These are phyloP conservation scores for Colletotrichum godetiae DNA, from an alignment of 2,329 filamentous ascomycete species.

Conservation along the genomic window DNA sequence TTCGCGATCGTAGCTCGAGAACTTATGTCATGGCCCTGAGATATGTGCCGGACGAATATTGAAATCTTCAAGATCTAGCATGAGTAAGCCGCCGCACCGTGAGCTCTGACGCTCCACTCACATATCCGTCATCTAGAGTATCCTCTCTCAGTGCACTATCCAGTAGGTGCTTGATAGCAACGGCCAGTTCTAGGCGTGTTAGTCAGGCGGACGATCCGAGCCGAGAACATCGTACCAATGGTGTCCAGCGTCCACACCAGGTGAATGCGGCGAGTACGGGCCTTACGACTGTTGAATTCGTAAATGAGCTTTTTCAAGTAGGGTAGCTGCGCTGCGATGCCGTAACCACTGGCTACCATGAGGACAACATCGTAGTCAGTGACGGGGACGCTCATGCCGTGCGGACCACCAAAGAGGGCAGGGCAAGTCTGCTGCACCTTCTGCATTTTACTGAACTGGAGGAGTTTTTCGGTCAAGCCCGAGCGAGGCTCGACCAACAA, in stretches of 20 bases:
- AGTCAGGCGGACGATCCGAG: neutral
- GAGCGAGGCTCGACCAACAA: neutral
- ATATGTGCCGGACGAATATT: neutral
- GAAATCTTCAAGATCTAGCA: slow-evolving; percentile 4
- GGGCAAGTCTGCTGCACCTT: slow-evolving; percentile 10
- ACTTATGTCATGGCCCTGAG: slow-evolving; percentile 7
- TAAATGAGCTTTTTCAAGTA: slow-evolving; percentile 50
- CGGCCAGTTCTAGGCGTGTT: slow-evolving; percentile 18
- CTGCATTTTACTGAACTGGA: slow-evolving; percentile 1
- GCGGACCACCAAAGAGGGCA: slow-evolving; percentile 46
- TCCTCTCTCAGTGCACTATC: slow-evolving; percentile 23
- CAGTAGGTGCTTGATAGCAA: slow-evolving; percentile 13
- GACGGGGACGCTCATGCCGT: slow-evolving; percentile 43
- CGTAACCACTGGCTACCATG: slow-evolving; percentile 48
- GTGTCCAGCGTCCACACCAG: slow-evolving; percentile 36
- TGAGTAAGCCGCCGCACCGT: neutral
- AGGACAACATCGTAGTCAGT: slow-evolving; percentile 44
- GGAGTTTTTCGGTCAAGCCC: neutral
- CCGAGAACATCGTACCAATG: slow-evolving; percentile 33
- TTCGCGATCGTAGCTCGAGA: slow-evolving; percentile 8
- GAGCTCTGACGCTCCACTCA: neutral
- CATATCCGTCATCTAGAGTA: slow-evolving; percentile 29
- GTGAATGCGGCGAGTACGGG: slow-evolving; percentile 43
- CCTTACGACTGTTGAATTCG: slow-evolving; percentile 44
- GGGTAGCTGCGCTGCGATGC: slow-evolving; percentile 46